Evolutionary conservation across 257 asterid genomes (phyloP).

Genomic region (Solanum tarijense): DNA sequence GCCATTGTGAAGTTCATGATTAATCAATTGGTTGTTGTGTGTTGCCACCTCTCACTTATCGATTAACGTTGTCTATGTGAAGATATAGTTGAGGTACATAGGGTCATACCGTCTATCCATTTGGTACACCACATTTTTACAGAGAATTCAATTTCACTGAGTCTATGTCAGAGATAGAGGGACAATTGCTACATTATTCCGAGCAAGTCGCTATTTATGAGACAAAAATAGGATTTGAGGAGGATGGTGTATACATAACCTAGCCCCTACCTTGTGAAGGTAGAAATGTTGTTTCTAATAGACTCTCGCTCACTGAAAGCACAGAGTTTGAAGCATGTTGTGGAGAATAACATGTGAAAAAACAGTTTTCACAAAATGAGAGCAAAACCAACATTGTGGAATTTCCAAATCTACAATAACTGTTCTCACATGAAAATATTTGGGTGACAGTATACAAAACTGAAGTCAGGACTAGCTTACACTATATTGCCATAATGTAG

Average conservation of each 20-base stretch:
- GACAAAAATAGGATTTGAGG: not conserved
- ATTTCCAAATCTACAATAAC: not conserved
- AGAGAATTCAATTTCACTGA: not conserved
- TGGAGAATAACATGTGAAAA: too few relatives aligned
- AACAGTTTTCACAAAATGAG: not conserved
- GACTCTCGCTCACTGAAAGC: not conserved
- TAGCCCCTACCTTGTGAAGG: not conserved
- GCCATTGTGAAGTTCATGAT: too few relatives aligned
- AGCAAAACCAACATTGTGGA: not conserved
- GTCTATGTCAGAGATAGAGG: accelerated
- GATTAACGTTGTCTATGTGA: too few relatives aligned
- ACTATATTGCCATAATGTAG: not conserved
- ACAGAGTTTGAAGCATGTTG: not conserved
- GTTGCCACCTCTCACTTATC: too few relatives aligned
- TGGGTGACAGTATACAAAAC: not conserved
- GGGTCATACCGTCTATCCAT: too few relatives aligned
- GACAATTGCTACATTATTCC: not conserved
- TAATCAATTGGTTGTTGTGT: too few relatives aligned
- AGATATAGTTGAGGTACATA: too few relatives aligned
- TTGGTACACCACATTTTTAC: not conserved
- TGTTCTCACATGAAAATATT: not conserved
- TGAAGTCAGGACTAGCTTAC: not conserved
- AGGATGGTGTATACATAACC: not conserved
- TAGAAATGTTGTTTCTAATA: not conserved
- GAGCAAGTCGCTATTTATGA: not conserved